Conservation (phyloP, 805 yeast species). For the Candida odintsovae region DNA sequence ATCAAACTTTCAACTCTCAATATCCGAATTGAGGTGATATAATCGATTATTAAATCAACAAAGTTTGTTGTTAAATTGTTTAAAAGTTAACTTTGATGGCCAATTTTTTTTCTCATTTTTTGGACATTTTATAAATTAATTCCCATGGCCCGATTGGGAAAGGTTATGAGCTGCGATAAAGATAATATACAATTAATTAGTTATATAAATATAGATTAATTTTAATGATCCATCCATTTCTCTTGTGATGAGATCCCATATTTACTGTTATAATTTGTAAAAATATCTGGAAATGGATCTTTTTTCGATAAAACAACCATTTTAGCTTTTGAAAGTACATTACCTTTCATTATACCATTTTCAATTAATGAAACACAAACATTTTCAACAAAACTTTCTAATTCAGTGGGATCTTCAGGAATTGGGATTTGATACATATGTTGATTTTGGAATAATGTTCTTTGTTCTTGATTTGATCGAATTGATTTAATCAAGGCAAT, state of each 20-base stretch:
- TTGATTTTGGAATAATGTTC: conserved; percentile 9
- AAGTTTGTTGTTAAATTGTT: too few species aligned
- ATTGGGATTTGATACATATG: conserved; percentile 21
- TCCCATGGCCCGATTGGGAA: too few species aligned
- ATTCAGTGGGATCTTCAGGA: neutral
- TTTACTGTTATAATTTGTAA: conserved; percentile 15
- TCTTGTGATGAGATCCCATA: conserved; percentile 8
- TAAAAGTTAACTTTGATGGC: neutral
- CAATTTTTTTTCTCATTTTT: neutral
- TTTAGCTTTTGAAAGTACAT: conserved; percentile 36
- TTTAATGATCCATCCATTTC: conserved; percentile 15
- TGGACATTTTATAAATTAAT: too few species aligned
- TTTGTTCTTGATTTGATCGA: conserved; percentile 15
- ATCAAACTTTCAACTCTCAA: too few species aligned
- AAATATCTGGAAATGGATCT: conserved; percentile 35
- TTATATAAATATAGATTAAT: too few species aligned
- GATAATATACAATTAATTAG: too few species aligned
- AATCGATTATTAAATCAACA: too few species aligned
- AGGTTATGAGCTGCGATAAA: neutral
- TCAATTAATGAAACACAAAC: conserved; percentile 46
- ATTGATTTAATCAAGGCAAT: conserved; percentile 21
- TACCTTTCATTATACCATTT: conserved; percentile 48
- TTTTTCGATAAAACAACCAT: conserved; percentile 37
- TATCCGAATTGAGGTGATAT: too few species aligned
- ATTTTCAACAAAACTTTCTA: conserved; percentile 37